Percentiles rank a stretch among this genome's conserved stretches.
phyloP scores from a whole-genome alignment of 495 filamentous ascomycete species.

The Hyaloscypha bicolor region DNA sequence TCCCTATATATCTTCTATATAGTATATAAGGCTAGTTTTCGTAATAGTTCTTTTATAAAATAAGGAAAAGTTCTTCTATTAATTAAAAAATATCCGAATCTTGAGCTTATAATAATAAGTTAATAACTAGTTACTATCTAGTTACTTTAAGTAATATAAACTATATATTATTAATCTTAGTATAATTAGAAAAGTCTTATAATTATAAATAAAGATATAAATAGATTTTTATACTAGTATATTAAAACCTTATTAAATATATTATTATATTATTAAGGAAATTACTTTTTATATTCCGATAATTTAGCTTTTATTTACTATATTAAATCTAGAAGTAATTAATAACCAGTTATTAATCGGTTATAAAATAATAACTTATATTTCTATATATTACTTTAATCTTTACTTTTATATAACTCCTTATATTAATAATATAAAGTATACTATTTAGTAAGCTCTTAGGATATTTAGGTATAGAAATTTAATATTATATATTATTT shows the following conservation, averaged over 20 bases:
- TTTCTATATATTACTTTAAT: background rate
- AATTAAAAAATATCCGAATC: background rate
- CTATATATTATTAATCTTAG: too few species aligned
- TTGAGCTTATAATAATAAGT: background rate
- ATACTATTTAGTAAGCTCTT: slow-evolving; percentile 1
- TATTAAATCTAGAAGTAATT: background rate
- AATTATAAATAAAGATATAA: too few species aligned
- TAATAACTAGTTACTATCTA: slow-evolving; percentile 2
- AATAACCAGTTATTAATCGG: background rate
- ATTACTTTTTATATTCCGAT: background rate
- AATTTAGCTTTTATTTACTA: background rate
- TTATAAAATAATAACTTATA: background rate
- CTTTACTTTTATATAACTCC: background rate
- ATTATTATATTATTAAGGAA: background rate
- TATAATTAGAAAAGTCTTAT: too few species aligned
- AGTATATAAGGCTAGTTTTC: slow-evolving; percentile 1
- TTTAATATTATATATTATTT: slow-evolving; percentile 1
- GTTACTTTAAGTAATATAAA: background rate
- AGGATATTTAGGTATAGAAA: slow-evolving; percentile 1
- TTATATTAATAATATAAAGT: slow-evolving; percentile 1
- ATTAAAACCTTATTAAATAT: background rate
- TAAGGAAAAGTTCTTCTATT: background rate
- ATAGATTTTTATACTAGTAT: too few species aligned
- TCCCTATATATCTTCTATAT: slow-evolving; percentile 1
- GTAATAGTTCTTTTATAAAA: background rate